Evolutionary conservation across 1,139 yeast species (phyloP).

Genomic region (Pichia sp.): DNA sequence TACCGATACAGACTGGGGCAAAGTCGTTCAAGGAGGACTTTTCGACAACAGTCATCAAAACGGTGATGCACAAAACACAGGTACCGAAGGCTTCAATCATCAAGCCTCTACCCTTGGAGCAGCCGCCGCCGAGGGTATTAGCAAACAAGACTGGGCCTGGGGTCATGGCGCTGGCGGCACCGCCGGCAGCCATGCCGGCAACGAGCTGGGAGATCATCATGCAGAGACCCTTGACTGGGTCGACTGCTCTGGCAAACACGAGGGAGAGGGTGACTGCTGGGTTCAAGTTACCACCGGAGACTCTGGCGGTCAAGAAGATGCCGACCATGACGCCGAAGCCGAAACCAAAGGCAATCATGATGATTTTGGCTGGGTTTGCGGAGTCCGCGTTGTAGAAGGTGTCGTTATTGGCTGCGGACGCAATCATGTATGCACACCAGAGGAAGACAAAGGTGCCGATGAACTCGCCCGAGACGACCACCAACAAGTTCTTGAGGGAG

Average conservation of each 20-base stretch:
- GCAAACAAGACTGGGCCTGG: constrained; percentile 76
- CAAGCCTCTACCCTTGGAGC: constrained; percentile 70
- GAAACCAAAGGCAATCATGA: constrained; percentile 83
- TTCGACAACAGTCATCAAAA: constrained; percentile 80
- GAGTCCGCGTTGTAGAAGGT: constrained; percentile 35
- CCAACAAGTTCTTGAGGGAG: constrained; percentile 44
- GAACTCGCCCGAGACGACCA: constrained; percentile 64
- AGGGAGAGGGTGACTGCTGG: constrained; percentile 82
- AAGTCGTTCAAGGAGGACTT: constrained; percentile 69
- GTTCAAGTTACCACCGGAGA: constrained; percentile 87
- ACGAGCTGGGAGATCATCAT: constrained; percentile 67
- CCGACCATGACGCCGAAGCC: constrained; percentile 81
- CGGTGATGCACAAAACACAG: constrained; percentile 66
- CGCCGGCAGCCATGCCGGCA: constrained; percentile 93
- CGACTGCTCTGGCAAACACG: constrained; percentile 65
- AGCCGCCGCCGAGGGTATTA: constrained; percentile 68
- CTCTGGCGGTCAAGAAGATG: constrained; percentile 69
- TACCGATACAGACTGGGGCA: constrained; percentile 83
- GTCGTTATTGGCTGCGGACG: constrained; percentile 77
- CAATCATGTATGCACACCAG: constrained; percentile 79
- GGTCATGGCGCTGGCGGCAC: constrained; percentile 81
- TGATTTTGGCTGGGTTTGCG: constrained; percentile 61
- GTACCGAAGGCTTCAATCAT: constrained; percentile 85
- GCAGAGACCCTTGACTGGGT: constrained; percentile 65
- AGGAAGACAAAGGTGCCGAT: constrained; percentile 83